Evolutionary conservation across 1,284 basidiomycete genomes (phyloP), one percentile per base, ranked within the genome.

Genomic region (Xerocomus nothofagi): DNA sequence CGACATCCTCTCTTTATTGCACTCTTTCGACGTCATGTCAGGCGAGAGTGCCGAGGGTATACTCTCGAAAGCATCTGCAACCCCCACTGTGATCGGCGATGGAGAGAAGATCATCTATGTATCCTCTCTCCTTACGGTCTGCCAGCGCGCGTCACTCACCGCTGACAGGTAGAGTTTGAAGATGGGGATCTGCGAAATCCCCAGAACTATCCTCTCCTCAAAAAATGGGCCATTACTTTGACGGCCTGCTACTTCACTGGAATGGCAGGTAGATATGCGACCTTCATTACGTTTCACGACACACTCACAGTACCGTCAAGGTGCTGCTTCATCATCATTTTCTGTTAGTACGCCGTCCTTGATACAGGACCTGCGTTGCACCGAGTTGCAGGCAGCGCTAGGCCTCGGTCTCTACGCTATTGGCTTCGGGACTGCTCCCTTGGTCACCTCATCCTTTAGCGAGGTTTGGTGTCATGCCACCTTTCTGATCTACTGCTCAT

Each of bases 351-450:
- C 51, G 37, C 53, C 65, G 1, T 69, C 69, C 1, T 74, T 81
- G 75, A 63, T 56, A 33, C 52, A 52, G 4, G 77, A 81, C 40
- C 58, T 79, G 6, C 60, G 66, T 31, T 67, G 67, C 40, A 72
- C 63, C 5, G 48, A 65, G 12, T 42, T 71, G 15, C 57, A 71
- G 38, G 70, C 67, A 24, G 68, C 67, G 3, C 59, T 68, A 3
- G 79, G 69, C 11, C 61, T 72, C 30, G 71, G 65, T 44, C 61
- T 71, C 42, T 80, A 71, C 58, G 71, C 68, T 36, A 50, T 77
- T 36, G 79, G 78, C 0, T 81, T 77, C 44, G 74, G 69, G 2
- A 51, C 79, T 14, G 62, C 71, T 9, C 79, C 79, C 0, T 58
- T 81, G 18, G 55, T 77, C 6, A 63, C 73, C 12, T 74, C 76